These are phyloP conservation scores for Calonectria henricotiae DNA, from an alignment of 2,329 filamentous ascomycete genomes.

Conservation along the genomic window DNA sequence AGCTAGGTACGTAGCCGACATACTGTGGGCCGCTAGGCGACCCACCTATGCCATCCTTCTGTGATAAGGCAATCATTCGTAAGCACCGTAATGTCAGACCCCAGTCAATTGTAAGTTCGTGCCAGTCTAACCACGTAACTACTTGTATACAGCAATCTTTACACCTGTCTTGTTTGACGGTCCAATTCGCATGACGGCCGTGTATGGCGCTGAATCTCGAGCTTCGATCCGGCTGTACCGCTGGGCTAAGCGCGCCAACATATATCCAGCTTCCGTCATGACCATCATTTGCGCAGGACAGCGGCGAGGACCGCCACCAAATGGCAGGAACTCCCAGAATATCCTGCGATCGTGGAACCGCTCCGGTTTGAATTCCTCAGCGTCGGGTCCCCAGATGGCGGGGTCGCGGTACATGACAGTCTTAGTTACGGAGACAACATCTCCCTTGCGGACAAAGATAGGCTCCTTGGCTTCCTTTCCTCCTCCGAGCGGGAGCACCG, in stretches of 20 bases:
- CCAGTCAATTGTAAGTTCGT: background rate
- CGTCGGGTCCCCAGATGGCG: slow-evolving; percentile 59
- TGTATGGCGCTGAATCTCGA: slow-evolving; percentile 35
- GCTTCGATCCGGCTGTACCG: slow-evolving; percentile 35
- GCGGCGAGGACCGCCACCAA: slow-evolving; percentile 44
- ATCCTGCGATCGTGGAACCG: slow-evolving; percentile 52
- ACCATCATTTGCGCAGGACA: slow-evolving; percentile 48
- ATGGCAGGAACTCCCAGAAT: slow-evolving; percentile 47
- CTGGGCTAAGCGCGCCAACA: slow-evolving; percentile 34
- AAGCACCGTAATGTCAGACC: background rate
- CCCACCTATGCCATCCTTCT: background rate
- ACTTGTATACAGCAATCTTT: slow-evolving; percentile 36
- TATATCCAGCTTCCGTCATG: slow-evolving; percentile 45
- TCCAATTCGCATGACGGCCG: slow-evolving; percentile 37
- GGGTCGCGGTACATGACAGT: slow-evolving; percentile 60
- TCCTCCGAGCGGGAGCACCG: slow-evolving; percentile 67
- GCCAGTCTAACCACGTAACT: background rate
- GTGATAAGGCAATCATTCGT: background rate
- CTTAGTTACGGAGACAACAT: slow-evolving; percentile 61
- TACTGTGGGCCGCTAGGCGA: background rate
- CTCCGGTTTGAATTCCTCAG: slow-evolving; percentile 61
- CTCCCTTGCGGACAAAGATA: slow-evolving; percentile 67
- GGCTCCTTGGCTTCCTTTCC: slow-evolving; percentile 65
- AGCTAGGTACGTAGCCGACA: background rate
- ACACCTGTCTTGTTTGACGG: slow-evolving; percentile 36